Base-by-base conservation (phyloP, 1,139 yeast genomes). In the Hyphopichia wangnamkhiaoensis region DNA sequence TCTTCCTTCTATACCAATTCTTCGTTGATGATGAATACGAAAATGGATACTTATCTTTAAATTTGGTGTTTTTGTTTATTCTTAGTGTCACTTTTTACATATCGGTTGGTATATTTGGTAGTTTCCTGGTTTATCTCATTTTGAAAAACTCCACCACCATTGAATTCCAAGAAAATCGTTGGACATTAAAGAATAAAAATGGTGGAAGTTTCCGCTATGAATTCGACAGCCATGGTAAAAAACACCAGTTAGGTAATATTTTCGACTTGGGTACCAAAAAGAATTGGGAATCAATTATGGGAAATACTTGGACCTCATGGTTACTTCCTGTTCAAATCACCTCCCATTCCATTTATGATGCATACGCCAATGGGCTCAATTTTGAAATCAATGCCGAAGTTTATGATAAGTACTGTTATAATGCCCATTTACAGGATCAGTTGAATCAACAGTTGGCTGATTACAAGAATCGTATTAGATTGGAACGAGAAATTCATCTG, bases 281-380 rank as follows among this genome's bases (percentile, higher is more conserved):
- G 20, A 93, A 93, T 58, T 82, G 91, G 84, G 48, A 57, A 15
- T 71, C 75, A 13, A 76, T 88, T 1, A 84, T 93, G 95, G 98
- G 98, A 0, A 47, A 59, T 2, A 57, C 63, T 1, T 71, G 80
- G 75, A 39, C 48, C 15, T 80, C 81, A 44, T 90, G 97, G 97
- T 26, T 84, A 3, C 54, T 90, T 0, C 98, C 98, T 0, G 53
- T 85, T 0, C 33, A 48, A 4, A 61, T 63, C 5, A 56, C 67
- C 2, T 41, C 50, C 35, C 40, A 46, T 35, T 39, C 55, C 3
- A 42, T 63, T 18, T 36, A 55, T 20, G 65, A 68, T 29, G 51
- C 57, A 5, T 54, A 53, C 31, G 61, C 66, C 33, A 71, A 75
- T 41, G 89, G 89, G 1, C 52, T 82, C 16, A 77, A 70, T 48